These are phyloP conservation scores for Gentiana dahurica DNA, from an alignment of 257 asterid genomes.

Conservation along the genomic window DNA sequence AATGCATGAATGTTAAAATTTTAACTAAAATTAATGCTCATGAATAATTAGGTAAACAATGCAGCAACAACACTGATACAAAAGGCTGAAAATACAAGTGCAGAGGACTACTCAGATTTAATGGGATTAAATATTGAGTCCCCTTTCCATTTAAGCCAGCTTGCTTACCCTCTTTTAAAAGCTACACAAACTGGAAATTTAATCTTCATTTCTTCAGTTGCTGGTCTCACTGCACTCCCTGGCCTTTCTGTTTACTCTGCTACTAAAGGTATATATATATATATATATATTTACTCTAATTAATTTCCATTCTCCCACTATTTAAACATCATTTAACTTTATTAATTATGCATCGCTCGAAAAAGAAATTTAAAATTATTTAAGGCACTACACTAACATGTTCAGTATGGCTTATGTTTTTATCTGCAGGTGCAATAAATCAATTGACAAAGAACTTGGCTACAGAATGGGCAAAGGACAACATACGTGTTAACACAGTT, in stretches of 20 bases:
- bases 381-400: too few relatives aligned
- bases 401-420: neutral
- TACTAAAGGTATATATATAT: conserved; percentile 13
- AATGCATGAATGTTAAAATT: too few relatives aligned
- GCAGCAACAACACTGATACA: conserved; percentile 15
- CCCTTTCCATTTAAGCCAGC: conserved; percentile 20
- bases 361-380: too few relatives aligned
- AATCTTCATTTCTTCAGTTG: conserved; percentile 24
- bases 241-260: conserved; percentile 17
- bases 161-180: conserved; percentile 21
- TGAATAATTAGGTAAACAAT: conserved; percentile 18
- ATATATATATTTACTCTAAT: too few relatives aligned
- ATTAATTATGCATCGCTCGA: too few relatives aligned
- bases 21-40: too few relatives aligned
- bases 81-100: conserved; percentile 7
- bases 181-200: conserved; percentile 19
- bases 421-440: conserved; percentile 21
- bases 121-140: conserved; percentile 20
- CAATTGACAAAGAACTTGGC: conserved; percentile 27
- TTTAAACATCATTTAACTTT: too few relatives aligned
- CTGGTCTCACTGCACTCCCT: conserved; percentile 14
- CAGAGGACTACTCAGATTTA: conserved; percentile 14
- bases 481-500: conserved; percentile 22
- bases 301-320: too few relatives aligned
- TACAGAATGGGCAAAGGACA: conserved; percentile 24